Evolutionary conservation across 129 eudicot species (phyloP).

Genomic region (Arctium minus): DNA sequence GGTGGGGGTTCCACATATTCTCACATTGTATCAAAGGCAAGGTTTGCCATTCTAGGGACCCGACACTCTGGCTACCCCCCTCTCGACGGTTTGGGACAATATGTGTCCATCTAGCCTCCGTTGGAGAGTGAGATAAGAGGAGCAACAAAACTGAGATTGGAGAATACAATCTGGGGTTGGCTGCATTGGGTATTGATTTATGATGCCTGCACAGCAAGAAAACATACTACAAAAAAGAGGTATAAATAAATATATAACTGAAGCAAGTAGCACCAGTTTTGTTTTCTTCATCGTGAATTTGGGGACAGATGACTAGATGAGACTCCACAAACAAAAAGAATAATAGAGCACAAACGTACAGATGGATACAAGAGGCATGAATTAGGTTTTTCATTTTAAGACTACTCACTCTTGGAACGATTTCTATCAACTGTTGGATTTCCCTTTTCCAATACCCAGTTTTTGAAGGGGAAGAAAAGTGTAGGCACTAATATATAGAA

Average conservation of each 20-base stretch:
- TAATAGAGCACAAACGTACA: background rate
- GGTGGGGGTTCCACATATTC: too few relatives aligned
- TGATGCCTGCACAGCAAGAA: background rate
- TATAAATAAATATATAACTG: background rate
- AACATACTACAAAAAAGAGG: background rate
- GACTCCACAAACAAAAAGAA: background rate
- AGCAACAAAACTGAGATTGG: background rate
- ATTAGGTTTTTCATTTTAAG: background rate
- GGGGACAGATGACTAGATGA: background rate
- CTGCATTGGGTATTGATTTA: background rate
- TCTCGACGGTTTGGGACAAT: too few relatives aligned
- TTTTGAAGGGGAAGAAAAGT: background rate
- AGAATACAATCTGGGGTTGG: background rate
- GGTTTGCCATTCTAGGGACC: too few relatives aligned
- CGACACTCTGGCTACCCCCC: too few relatives aligned
- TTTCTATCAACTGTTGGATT: background rate
- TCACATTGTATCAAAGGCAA: too few relatives aligned
- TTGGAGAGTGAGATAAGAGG: background rate
- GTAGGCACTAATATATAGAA: background rate
- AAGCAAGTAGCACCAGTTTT: background rate
- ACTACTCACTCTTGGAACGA: background rate
- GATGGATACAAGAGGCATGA: background rate
- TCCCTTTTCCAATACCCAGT: background rate
- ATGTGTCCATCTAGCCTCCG: too few relatives aligned
- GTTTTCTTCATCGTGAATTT: background rate